Percentiles rank a stretch among this genome's conserved stretches.
Conservation (phyloP, 257 asterid species). For the Fraxinus anomala region DNA sequence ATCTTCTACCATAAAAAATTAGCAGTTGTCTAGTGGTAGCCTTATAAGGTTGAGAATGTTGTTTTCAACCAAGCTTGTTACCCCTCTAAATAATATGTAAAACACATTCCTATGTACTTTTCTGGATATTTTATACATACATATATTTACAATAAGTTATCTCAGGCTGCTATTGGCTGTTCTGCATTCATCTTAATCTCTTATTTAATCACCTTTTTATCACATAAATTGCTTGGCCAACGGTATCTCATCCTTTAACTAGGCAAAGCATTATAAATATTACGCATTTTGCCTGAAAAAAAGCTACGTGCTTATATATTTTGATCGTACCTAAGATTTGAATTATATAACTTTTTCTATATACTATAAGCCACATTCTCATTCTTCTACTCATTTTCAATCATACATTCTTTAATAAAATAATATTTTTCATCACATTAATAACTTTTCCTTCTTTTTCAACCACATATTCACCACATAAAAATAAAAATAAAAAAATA, state of each 20-base stretch:
- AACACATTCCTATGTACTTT: neutral
- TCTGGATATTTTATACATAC: neutral
- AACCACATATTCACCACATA: too few species aligned
- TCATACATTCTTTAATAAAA: too few species aligned
- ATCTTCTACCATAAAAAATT: constrained; percentile 9
- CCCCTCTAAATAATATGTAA: neutral
- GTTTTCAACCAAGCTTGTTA: neutral
- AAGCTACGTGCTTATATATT: neutral
- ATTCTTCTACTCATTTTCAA: too few species aligned
- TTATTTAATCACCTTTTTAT: neutral
- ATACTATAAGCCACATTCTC: too few species aligned
- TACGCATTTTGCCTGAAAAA: neutral
- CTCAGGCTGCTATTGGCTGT: neutral
- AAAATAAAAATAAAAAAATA: too few species aligned
- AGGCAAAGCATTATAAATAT: neutral
- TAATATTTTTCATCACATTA: too few species aligned
- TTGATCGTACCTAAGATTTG: neutral
- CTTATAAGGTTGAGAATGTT: constrained; percentile 18
- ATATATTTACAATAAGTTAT: neutral
- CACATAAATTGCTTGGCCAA: neutral
- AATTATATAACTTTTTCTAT: neutral
- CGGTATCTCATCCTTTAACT: neutral
- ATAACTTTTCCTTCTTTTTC: too few species aligned
- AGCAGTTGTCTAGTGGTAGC: constrained; percentile 10
- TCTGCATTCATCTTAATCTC: neutral